phyloP scores from a whole-genome alignment of 176 grass and related monocot species.

The Cenchrus americanus region DNA sequence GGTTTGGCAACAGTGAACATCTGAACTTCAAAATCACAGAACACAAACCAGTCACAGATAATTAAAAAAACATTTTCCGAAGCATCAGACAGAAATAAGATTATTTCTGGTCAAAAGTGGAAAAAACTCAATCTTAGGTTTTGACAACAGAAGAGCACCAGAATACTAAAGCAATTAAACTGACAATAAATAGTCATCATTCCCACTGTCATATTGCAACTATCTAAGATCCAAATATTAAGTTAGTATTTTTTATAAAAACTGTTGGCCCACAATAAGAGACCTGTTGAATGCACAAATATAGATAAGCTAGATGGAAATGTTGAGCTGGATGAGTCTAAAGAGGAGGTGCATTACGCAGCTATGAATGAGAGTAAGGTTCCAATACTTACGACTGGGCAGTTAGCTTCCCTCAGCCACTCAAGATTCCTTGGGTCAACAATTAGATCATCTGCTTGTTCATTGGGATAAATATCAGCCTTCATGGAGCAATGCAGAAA shows the following conservation, averaged over 20 bases:
- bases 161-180: constrained; percentile 18
- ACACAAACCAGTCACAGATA: background rate
- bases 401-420: constrained; percentile 94
- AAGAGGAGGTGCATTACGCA: constrained; percentile 24
- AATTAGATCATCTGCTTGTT: constrained; percentile 81
- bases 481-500: constrained; percentile 1
- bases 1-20: background rate
- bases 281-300: constrained; percentile 17
- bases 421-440: constrained; percentile 97
- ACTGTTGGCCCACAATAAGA: background rate
- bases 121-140: background rate
- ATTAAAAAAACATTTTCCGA: background rate
- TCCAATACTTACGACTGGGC: constrained; percentile 83
- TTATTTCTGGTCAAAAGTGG: background rate
- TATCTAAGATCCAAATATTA: constrained; percentile 8
- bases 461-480: constrained; percentile 23
- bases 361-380: constrained; percentile 24
- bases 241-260: background rate
- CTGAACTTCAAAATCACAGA: background rate
- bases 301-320: background rate
- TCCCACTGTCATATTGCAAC: background rate
- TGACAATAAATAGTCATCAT: background rate
- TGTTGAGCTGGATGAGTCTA: background rate
- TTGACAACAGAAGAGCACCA: background rate
- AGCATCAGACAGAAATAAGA: background rate